Conservation (phyloP, 2,329 filamentous ascomycete species). For the Phaeoacremonium minimum region DNA sequence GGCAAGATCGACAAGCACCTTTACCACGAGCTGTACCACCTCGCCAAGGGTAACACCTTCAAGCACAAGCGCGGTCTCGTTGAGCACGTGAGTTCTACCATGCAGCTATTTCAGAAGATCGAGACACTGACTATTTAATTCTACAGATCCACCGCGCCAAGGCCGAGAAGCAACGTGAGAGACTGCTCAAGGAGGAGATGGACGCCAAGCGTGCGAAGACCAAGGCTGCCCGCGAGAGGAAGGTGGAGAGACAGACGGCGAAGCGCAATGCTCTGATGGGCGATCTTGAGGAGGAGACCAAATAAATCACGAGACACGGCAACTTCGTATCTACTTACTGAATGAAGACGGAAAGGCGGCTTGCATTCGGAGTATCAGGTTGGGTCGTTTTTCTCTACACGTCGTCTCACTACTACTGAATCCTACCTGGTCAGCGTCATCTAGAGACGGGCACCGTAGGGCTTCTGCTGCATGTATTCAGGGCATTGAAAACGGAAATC, state of each 20-base stretch:
- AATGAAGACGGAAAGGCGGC: slow-evolving; percentile 37
- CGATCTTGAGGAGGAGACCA: slow-evolving; percentile 59
- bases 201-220: slow-evolving; percentile 99
- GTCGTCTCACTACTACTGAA: slow-evolving; percentile 16
- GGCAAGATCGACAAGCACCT: slow-evolving; percentile 99
- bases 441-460: slow-evolving; percentile 6
- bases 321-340: slow-evolving; percentile 40
- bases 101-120: too few species aligned
- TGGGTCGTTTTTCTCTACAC: slow-evolving; percentile 37
- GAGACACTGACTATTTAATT: too few species aligned
- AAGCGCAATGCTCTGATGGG: slow-evolving; percentile 86
- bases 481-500: slow-evolving; percentile 14
- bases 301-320: slow-evolving; percentile 32
- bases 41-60: slow-evolving; percentile 99
- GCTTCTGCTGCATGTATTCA: slow-evolving; percentile 14
- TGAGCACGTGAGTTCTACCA: slow-evolving; percentile 82
- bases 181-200: slow-evolving; percentile 97
- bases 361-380: slow-evolving; percentile 59
- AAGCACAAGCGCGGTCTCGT: slow-evolving; percentile 99
- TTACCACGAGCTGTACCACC: slow-evolving; percentile 99
- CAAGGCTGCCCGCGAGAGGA: slow-evolving; percentile 99
- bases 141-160: slow-evolving; percentile 98
- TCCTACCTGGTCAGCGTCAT: slow-evolving; percentile 8
- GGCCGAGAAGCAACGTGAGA: slow-evolving; percentile 98
- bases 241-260: slow-evolving; percentile 82